Base-by-base conservation (phyloP, 2,329 filamentous ascomycete genomes). In the Hypoxylon sp. region DNA sequence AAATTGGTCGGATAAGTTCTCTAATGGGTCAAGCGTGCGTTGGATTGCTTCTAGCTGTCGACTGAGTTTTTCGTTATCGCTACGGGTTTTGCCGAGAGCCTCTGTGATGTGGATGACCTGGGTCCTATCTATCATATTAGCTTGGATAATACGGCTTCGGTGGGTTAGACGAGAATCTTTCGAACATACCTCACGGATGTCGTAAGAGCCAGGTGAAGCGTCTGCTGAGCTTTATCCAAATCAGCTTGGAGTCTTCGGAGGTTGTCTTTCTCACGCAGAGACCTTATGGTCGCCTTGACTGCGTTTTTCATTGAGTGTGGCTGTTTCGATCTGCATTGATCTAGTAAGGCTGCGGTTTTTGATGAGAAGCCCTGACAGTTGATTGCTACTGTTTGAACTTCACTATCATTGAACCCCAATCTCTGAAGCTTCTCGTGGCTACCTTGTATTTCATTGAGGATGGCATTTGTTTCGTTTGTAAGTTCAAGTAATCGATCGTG, bases 361-460 rank as follows among this genome's bases (percentile, higher is more conserved):
- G 31, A 50, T 5, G 56, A 56, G 19, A 66, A 7, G n/a, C 46
- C 32, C 5, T 52, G 10, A 17, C 56, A 62, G 4, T 31, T 51
- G 13, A 11, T 56, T 29, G 44, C 32, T n/a, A 56, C 24, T 2
- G 8, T 13, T 19, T 54, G 48, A 3, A 65, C 42, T 19, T 51
- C n/a, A n/a, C 2, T 8, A 32, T 62, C 52, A 1, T 19, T 27
- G 13, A 13, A 10, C 10, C 11, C 17, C 3, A 27, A 17, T 5
- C 21, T 13, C 4, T 21, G 13, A 15, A 65, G 10, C 1, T 24
- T 15, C 24, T 13, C 24, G 19, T 42, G 24, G 31, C 55, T 39
- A 24, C 11, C 19, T n/a, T 6, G 29, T 7, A 63, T 17, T 2
- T 63, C 29, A 5, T 35, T 15, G 10, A 58, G 55, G 8, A 63